Percentiles rank a stretch among this genome's conserved stretches.
These are phyloP conservation scores for Vachellia pachyceras DNA, from an alignment of 306 rosid genomes.

Conservation along the genomic window DNA sequence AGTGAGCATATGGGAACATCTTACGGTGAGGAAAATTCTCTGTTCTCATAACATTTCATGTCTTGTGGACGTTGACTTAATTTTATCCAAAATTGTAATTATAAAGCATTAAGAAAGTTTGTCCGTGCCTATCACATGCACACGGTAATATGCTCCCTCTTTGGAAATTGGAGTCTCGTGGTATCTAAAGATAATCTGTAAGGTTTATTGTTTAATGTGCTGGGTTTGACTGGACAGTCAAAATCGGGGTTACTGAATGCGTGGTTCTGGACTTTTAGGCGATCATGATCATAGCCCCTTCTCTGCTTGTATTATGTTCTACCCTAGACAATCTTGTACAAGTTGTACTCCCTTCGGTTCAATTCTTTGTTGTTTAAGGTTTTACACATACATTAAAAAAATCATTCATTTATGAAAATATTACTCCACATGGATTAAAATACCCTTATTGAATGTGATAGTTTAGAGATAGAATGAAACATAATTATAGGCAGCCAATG, in stretches of 20 bases:
- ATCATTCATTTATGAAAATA: neutral
- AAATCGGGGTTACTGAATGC: neutral
- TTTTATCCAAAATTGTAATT: neutral
- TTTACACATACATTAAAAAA: neutral
- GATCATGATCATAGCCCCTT: neutral
- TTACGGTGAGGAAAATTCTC: neutral
- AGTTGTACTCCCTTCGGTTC: neutral
- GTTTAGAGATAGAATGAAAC: neutral
- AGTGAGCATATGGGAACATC: too few species aligned
- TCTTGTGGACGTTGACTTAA: neutral
- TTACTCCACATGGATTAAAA: neutral
- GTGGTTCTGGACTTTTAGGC: slow-evolving; percentile 16
- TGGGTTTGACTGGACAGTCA: slow-evolving; percentile 14
- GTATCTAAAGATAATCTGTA: neutral
- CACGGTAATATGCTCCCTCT: neutral
- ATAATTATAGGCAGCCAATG: too few species aligned
- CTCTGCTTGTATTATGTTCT: slow-evolving; percentile 8
- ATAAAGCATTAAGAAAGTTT: neutral
- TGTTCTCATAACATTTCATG: neutral
- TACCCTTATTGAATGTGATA: neutral
- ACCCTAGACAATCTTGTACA: neutral
- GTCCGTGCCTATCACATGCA: neutral
- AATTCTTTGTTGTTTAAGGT: neutral
- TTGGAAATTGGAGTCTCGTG: neutral
- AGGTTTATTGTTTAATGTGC: slow-evolving; percentile 4